Percentiles rank a stretch among this genome's conserved stretches.
These are phyloP conservation scores for Eragrostis tef DNA, from an alignment of 202 grass and related monocot genomes.

Conservation along the genomic window DNA sequence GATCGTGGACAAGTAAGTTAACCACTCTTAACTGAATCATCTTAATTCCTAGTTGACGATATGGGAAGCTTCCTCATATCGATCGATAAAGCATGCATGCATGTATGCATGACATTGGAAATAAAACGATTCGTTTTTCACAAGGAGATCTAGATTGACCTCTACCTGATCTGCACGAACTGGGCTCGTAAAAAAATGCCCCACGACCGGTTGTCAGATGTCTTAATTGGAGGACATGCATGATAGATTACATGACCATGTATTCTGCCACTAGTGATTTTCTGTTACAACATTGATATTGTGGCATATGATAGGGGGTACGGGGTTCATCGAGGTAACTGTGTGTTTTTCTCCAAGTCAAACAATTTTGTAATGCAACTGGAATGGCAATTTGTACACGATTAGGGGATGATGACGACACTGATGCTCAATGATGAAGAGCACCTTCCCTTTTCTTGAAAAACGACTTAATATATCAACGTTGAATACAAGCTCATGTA, in stretches of 20 bases:
- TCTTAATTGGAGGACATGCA: conserved; percentile 28
- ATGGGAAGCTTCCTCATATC: conserved; percentile 34
- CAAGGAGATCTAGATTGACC: conserved; percentile 19
- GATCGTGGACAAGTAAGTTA: background rate
- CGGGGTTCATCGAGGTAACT: background rate
- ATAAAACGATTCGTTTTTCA: background rate
- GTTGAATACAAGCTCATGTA: background rate
- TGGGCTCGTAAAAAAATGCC: conserved; percentile 15
- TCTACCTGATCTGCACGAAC: conserved; percentile 43
- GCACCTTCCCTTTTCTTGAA: background rate
- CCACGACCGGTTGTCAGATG: conserved; percentile 27
- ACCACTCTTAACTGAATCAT: no score
- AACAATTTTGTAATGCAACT: conserved; percentile 53
- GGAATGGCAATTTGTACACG: conserved; percentile 4
- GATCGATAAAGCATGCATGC: conserved; percentile 25
- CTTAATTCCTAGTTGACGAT: conserved; percentile 7
- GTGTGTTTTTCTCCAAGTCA: conserved; percentile 42
- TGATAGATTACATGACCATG: conserved; percentile 34
- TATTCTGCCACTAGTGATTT: conserved; percentile 38
- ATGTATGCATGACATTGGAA: conserved; percentile 28
- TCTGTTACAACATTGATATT: conserved; percentile 51
- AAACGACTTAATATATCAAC: background rate
- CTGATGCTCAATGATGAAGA: background rate
- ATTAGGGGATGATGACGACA: conserved; percentile 10
- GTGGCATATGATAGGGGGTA: background rate